Evolutionary conservation across 106 monocot genomes (phyloP).

Genomic region (Apostasia ramifera): DNA sequence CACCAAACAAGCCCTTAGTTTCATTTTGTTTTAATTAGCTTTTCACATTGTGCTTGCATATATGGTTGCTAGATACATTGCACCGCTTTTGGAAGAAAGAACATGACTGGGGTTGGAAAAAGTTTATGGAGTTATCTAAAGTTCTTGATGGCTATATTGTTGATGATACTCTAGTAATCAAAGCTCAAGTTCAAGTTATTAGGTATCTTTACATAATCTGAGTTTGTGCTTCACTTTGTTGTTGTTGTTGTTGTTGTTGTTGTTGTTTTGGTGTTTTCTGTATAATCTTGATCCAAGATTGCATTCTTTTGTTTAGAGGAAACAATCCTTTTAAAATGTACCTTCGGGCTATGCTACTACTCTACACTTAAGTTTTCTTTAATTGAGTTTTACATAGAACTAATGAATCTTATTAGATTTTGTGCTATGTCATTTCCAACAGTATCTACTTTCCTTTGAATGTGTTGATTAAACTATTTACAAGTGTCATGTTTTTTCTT

Average conservation of each 20-base stretch:
- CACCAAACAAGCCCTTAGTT: neutral
- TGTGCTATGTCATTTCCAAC: too few species aligned
- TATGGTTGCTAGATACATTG: conserved; percentile 65
- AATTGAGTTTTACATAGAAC: too few species aligned
- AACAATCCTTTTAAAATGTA: too few species aligned
- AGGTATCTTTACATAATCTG: conserved; percentile 39
- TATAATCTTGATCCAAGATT: too few species aligned
- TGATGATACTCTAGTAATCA: conserved; percentile 72
- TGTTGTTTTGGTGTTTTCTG: neutral
- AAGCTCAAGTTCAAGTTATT: conserved; percentile 97
- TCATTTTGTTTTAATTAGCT: neutral
- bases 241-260: neutral
- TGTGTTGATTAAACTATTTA: too few species aligned
- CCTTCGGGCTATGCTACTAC: too few species aligned
- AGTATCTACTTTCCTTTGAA: too few species aligned
- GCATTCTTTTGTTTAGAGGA: too few species aligned
- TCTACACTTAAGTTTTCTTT: too few species aligned
- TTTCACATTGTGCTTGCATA: conserved; percentile 5
- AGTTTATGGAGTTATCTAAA: conserved; percentile 87
- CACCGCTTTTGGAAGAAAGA: conserved; percentile 98
- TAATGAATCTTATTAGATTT: too few species aligned
- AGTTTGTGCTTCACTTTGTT: neutral
- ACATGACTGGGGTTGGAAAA: conserved; percentile 99
- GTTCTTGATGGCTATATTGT: conserved; percentile 82
- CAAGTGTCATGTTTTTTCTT: too few species aligned